phyloP scores from a whole-genome alignment of 1,284 basidiomycete species.

The Wallemia hederae region DNA sequence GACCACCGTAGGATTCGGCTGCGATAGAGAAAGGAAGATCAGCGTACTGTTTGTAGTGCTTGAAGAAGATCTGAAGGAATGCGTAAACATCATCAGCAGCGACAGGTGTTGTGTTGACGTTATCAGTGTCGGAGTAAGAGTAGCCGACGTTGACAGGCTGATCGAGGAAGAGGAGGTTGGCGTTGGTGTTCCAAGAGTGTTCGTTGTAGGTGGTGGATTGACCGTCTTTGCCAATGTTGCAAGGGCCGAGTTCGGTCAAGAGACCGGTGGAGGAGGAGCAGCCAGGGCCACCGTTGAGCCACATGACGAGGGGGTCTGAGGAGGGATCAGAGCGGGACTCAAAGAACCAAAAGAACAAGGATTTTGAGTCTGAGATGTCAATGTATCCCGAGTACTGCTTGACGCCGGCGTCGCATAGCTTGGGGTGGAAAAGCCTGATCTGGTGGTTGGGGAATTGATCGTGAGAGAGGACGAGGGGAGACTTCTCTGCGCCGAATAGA shows the following conservation, averaged over 20 bases:
- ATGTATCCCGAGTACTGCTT: slow-evolving; percentile 72
- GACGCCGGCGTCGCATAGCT: slow-evolving; percentile 49
- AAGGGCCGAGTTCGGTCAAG: slow-evolving; percentile 65
- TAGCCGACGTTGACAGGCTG: slow-evolving; percentile 18
- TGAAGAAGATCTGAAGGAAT: slow-evolving; percentile 17
- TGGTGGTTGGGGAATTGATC: slow-evolving; percentile 11
- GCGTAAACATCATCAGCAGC: slow-evolving; percentile 43
- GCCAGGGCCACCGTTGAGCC: slow-evolving; percentile 62
- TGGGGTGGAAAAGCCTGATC: slow-evolving; percentile 35
- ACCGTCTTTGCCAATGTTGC: slow-evolving; percentile 36
- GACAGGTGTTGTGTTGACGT: slow-evolving; percentile 31
- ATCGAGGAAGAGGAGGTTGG: slow-evolving; percentile 12
- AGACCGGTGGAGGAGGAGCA: slow-evolving; percentile 49
- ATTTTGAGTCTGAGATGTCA: slow-evolving; percentile 55
- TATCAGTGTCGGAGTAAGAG: slow-evolving; percentile 43
- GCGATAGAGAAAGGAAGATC: slow-evolving; percentile 16
- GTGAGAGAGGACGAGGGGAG: background rate
- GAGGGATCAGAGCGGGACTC: slow-evolving; percentile 42
- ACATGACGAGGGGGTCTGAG: slow-evolving; percentile 51
- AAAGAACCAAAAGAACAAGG: slow-evolving; percentile 70
- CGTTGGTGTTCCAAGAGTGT: slow-evolving; percentile 18
- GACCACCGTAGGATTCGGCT: slow-evolving; percentile 35
- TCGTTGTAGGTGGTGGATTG: slow-evolving; percentile 29
- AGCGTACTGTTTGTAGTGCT: slow-evolving; percentile 13
- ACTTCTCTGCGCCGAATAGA: background rate